A percentile compares a stretch with the other conserved stretches of the same genome.
Conservation (phyloP, 495 filamentous ascomycete species). For the Lepidopterella palustris region DNA sequence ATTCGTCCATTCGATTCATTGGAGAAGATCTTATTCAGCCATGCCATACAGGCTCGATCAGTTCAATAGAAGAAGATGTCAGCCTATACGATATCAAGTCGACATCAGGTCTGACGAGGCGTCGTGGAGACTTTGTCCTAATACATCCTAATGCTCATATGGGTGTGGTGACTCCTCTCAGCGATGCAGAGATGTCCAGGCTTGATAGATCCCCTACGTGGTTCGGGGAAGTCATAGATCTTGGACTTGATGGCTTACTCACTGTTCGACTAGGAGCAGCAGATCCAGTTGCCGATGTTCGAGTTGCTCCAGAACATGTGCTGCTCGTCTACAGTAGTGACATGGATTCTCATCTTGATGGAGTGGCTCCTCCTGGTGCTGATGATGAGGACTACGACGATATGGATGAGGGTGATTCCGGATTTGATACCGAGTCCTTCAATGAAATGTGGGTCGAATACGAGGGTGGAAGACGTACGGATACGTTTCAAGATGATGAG, state of each 20-base stretch:
- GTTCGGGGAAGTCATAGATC: conserved; percentile 52
- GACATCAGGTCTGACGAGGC: conserved; percentile 40
- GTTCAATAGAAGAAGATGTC: conserved; percentile 42
- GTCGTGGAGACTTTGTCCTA: conserved; percentile 47
- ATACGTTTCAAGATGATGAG: conserved; percentile 25
- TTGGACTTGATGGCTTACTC: conserved; percentile 48
- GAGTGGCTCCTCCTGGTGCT: conserved; percentile 36
- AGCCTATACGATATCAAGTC: conserved; percentile 53
- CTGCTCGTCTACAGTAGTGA: conserved; percentile 32
- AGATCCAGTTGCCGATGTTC: conserved; percentile 44
- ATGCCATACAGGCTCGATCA: conserved; percentile 35
- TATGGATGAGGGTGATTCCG: conserved; percentile 29
- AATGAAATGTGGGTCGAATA: conserved; percentile 28
- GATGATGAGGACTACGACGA: conserved; percentile 25
- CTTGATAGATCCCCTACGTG: conserved; percentile 32
- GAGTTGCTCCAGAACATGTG: conserved; percentile 43
- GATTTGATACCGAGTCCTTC: conserved; percentile 18
- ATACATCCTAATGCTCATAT: conserved; percentile 35
- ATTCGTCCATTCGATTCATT: conserved; percentile 36
- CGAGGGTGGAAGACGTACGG: conserved; percentile 25
- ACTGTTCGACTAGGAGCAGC: conserved; percentile 48
- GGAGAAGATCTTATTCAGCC: conserved; percentile 33
- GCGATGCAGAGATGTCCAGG: not conserved
- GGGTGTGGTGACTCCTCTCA: not conserved
- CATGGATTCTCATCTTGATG: conserved; percentile 20